Base-by-base conservation (phyloP, 139 green algal genomes). In the Coelastrella sp. region DNA sequence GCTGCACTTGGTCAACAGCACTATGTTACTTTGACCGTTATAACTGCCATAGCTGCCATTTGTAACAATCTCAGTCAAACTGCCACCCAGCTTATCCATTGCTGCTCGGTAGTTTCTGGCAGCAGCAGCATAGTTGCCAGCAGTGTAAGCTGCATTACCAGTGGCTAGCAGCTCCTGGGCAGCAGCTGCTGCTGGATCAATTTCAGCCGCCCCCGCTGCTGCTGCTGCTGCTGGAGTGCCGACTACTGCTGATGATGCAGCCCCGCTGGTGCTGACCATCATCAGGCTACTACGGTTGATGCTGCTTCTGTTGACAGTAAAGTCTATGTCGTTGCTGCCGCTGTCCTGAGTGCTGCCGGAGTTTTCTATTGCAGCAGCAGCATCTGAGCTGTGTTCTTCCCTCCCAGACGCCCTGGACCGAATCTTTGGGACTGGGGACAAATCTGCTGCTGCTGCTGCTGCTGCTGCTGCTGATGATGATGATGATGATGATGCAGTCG, bases 1-100 rank as follows among this genome's bases (percentile, higher is more conserved):
- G 4, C 68, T 80, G 83, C 83, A 88, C 83, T 88, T 88, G 6
- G 32, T 73, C 68, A 73, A 66, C 83, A 88, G 83, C 66, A 88
- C 17, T 13, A 58, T 14, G 4, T 32, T 56, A 68, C 19, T 56
- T 11, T 76, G 1, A 75, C 59, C 71, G 60, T 20, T 77, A 19
- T 54, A 76, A 3, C 20, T 10, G 54, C 68, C 65, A 68, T 68
- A 7, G 11, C 59, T 19, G 6, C 61, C 56, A 58, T 61, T 47
- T 8, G 5, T 32, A 71, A 71, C 64, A 54, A 47, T 17, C 10
- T 22, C 78, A 16, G 10, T 66, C 78, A 23, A 54, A 10, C 80
- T 86, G 82, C 65, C 83, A 5, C 56, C 68, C 54, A 88, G 54
- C n/a, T 56, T 57, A 8, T 88, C 68, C 20, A 88, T 19, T 1